Evolutionary conservation across 495 filamentous ascomycete genomes (phyloP).

Genomic region (Aspergillus taichungensis): DNA sequence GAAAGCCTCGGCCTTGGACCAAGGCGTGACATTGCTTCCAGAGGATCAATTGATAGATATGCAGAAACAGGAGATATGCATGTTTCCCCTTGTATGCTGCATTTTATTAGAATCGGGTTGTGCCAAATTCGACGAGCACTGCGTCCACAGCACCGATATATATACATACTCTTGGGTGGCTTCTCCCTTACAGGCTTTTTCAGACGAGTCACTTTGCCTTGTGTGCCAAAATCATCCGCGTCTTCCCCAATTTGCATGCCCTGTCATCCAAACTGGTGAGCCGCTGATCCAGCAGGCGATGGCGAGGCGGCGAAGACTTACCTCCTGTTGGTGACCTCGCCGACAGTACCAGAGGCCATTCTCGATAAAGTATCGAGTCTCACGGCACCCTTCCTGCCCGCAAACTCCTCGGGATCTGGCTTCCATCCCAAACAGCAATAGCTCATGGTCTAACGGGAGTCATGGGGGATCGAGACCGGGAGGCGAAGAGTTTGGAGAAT

Average conservation of each 20-base stretch:
- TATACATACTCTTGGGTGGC: conserved; percentile 34
- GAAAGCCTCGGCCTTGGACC: conserved; percentile 51
- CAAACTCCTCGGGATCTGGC: conserved; percentile 50
- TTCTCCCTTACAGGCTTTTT: conserved; percentile 47
- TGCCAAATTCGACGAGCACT: not conserved
- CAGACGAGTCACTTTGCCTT: conserved; percentile 49
- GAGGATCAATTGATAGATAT: conserved; percentile 77
- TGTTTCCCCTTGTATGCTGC: conserved; percentile 49
- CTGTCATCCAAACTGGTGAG: conserved; percentile 9
- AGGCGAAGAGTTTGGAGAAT: not conserved
- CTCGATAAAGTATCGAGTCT: conserved; percentile 52
- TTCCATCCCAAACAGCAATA: conserved; percentile 36
- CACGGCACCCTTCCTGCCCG: conserved; percentile 56
- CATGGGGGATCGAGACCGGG: not conserved
- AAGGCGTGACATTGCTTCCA: conserved; percentile 63
- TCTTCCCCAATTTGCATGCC: conserved; percentile 56
- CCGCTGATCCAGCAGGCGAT: not conserved
- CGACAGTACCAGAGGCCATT: conserved; percentile 58
- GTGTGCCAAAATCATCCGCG: conserved; percentile 62
- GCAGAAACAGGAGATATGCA: conserved; percentile 69
- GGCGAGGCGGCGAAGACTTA: conserved; percentile 15
- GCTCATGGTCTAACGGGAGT: conserved; percentile 23
- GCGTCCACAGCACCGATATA: not conserved
- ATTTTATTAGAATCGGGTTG: conserved; percentile 8
- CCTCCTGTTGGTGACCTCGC: conserved; percentile 56